Base-by-base conservation (phyloP, 257 asterid genomes). In the Mitragyna speciosa region DNA sequence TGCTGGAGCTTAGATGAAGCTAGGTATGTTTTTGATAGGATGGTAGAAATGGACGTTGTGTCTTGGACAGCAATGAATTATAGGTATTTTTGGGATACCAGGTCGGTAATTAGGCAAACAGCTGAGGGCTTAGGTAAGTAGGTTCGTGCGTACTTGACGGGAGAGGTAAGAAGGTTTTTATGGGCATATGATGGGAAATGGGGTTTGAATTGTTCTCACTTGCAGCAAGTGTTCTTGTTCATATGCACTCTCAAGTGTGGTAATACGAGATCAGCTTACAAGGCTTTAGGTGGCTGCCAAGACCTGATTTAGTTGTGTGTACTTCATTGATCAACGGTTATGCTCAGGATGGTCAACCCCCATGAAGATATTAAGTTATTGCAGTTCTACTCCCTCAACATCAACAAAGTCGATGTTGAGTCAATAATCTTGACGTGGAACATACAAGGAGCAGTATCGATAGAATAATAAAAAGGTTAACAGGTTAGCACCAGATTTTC, bases 151-250 rank as follows among this genome's bases (percentile, higher is more conserved):
- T n/a, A n/a, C n/a, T n/a, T n/a, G n/a, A n/a, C n/a, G n/a, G n/a
- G n/a, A n/a, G n/a, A n/a, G n/a, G n/a, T n/a, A n/a, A n/a, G n/a
- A n/a, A n/a, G n/a, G n/a, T n/a, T n/a, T n/a, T n/a, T n/a, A 93
- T 69, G 93, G 94, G 12, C 83, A 86, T 85, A 93, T 91, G 94
- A 83, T 58, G 30, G 82, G 95, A 26, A n/a, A 71, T 81, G n/a
- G 91, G 91, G 70, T 90, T 89, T 73, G 87, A 89, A 80, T 91
- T 93, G 6, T 68, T 49, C 73, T 90, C 97, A 1, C 91, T 87
- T 83, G 94, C 92, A 67, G 91, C 89, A 7, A 89, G 97, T n/a
- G n/a, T n/a, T n/a, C n/a, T n/a, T n/a, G n/a, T 71, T 82, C 97
- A 92, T 58, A 58, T 59, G 66, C n/a, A 59, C 66, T 59, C 66